Evolutionary conservation across 2,329 filamentous ascomycete genomes (phyloP).

Genomic region (Hansfordia pulvinata): DNA sequence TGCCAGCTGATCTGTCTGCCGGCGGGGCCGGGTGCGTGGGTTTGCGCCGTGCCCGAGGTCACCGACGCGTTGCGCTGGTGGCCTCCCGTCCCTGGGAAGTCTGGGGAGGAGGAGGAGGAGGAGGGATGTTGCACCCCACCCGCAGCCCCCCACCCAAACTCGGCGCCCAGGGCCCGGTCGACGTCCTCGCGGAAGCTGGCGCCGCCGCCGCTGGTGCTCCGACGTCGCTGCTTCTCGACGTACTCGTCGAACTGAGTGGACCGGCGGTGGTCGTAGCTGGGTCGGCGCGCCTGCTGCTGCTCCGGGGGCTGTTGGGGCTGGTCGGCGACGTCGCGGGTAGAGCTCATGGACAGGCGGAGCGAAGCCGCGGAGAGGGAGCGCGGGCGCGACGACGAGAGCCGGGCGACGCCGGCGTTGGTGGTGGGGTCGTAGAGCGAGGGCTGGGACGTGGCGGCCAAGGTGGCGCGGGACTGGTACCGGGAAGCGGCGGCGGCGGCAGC

Average conservation of each 20-base stretch:
- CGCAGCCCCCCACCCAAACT: conserved; percentile 15
- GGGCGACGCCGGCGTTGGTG: conserved; percentile 2
- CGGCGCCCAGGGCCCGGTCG: conserved; percentile 16
- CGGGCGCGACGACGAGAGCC: conserved; percentile 7
- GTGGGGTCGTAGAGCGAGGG: conserved; percentile 12
- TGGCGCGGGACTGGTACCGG: conserved; percentile 6
- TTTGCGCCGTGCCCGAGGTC: conserved; percentile 7
- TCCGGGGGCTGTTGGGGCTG: conserved; percentile 6
- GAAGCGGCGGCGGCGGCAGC: conserved; percentile 14
- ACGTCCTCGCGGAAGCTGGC: conserved; percentile 13
- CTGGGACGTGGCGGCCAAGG: conserved; percentile 6
- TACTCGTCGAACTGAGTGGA: conserved; percentile 34
- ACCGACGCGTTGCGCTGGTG: conserved; percentile 5
- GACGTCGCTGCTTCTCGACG: conserved; percentile 30
- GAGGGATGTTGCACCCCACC: too few relatives aligned
- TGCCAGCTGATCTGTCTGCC: conserved; percentile 8
- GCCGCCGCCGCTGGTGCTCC: conserved; percentile 12
- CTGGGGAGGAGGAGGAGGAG: too few relatives aligned
- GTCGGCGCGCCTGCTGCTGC: conserved; percentile 5
- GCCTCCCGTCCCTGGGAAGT: neutral
- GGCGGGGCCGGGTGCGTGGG: conserved; percentile 3
- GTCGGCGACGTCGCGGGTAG: conserved; percentile 5
- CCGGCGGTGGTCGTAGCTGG: conserved; percentile 27
- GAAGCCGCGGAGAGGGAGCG: conserved; percentile 11
- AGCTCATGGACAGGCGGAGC: conserved; percentile 5